A percentile compares a stretch with the other conserved stretches of the same genome.
phyloP scores from a whole-genome alignment of 1,284 basidiomycete species.

The Cryptococcus wingfieldii region DNA sequence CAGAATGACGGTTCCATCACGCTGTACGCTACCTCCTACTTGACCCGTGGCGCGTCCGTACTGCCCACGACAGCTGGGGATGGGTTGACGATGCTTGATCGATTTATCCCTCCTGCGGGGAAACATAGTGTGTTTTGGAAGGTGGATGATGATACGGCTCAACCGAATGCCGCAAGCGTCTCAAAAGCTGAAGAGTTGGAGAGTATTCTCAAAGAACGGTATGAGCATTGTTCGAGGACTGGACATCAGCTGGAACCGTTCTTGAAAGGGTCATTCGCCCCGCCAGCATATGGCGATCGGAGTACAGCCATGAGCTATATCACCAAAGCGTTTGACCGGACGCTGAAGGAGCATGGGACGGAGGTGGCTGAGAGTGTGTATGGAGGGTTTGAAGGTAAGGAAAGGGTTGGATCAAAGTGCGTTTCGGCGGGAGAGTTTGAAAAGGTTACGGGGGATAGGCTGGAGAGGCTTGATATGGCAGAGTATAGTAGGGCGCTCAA shows the following conservation, averaged over 20 bases:
- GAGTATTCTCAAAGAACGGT: neutral
- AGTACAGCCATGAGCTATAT: neutral
- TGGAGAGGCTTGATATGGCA: neutral
- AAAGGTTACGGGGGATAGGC: neutral
- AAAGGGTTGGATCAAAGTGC: neutral
- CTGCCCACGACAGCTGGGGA: neutral
- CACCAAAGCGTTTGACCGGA: neutral
- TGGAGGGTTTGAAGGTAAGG: neutral
- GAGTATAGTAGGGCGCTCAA: neutral
- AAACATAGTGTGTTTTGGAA: neutral
- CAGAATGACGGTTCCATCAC: neutral
- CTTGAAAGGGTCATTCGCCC: neutral
- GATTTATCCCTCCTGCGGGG: neutral
- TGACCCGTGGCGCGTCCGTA: neutral
- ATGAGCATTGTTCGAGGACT: neutral
- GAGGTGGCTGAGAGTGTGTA: neutral
- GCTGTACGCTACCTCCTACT: neutral
- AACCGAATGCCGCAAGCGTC: neutral
- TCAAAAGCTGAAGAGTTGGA: neutral
- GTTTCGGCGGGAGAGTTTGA: neutral
- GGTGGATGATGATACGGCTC: neutral
- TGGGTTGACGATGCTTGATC: neutral
- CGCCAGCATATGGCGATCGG: neutral
- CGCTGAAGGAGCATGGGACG: neutral
- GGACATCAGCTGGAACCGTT: neutral